These are phyloP conservation scores for Euptelea pleiosperma DNA, from an alignment of 164 flowering plant genomes.

Conservation along the genomic window DNA sequence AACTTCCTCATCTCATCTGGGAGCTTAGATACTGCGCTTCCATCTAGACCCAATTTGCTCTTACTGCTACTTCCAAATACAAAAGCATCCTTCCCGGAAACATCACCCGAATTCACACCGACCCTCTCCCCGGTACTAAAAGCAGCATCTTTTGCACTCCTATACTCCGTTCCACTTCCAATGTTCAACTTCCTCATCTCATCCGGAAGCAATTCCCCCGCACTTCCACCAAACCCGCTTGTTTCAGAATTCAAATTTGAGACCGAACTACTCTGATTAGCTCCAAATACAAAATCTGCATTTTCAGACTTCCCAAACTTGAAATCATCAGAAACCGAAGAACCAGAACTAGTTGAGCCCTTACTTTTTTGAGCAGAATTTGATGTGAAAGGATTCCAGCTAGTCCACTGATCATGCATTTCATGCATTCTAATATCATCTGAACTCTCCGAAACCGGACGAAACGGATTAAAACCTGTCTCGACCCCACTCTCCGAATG, in stretches of 20 bases:
- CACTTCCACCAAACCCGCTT: slow-evolving; percentile 7
- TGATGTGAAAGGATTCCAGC: slow-evolving; percentile 23
- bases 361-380: background rate
- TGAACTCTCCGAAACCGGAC: slow-evolving; percentile 1
- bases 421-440: slow-evolving; percentile 8
- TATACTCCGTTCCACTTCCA: slow-evolving; percentile 13
- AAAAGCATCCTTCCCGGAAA: slow-evolving; percentile 9
- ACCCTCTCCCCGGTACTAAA: background rate
- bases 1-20: slow-evolving; percentile 37
- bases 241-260: slow-evolving; percentile 8
- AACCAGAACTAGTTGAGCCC: slow-evolving; percentile 11
- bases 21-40: slow-evolving; percentile 15
- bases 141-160: slow-evolving; percentile 11
- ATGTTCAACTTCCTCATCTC: slow-evolving; percentile 39
- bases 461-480: slow-evolving; percentile 10
- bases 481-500: background rate
- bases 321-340: slow-evolving; percentile 4
- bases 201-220: slow-evolving; percentile 18
- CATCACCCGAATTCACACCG: slow-evolving; percentile 3
- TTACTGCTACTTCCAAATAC: slow-evolving; percentile 20
- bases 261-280: slow-evolving; percentile 14
- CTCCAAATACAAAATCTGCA: slow-evolving; percentile 28
- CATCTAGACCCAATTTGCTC: slow-evolving; percentile 15
- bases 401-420: slow-evolving; percentile 9
- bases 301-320: slow-evolving; percentile 10